These are phyloP conservation scores for Quercus gilva DNA, from an alignment of 306 rosid genomes.

Conservation along the genomic window DNA sequence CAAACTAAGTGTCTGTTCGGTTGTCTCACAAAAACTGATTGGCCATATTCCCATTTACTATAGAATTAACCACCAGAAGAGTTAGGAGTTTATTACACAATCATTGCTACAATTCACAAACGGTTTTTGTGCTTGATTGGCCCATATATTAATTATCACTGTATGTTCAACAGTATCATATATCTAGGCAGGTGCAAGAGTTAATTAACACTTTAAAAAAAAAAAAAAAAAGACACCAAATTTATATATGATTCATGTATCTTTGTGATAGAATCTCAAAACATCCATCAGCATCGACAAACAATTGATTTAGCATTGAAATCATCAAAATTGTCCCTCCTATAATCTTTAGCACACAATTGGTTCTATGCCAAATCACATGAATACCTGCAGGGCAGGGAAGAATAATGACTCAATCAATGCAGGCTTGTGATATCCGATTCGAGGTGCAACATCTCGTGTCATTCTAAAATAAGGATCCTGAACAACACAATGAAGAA, in stretches of 20 bases:
- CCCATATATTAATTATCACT: no score
- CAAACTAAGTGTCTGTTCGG: no score
- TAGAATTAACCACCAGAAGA: no score
- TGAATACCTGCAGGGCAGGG: constrained; percentile 92
- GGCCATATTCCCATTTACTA: no score
- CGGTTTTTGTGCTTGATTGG: no score
- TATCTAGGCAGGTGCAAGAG: neutral
- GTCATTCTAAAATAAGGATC: constrained; percentile 99
- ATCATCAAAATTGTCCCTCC: neutral
- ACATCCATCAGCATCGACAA: neutral
- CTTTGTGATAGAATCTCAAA: neutral
- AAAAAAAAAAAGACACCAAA: neutral
- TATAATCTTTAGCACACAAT: neutral
- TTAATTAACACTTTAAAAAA: neutral
- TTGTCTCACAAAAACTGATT: no score
- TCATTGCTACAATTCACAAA: no score
- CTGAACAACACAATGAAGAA: constrained; percentile 43
- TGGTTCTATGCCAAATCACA: neutral
- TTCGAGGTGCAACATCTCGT: constrained; percentile 86
- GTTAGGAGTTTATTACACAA: no score
- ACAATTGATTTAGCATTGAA: neutral
- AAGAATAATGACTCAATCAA: constrained; percentile 85
- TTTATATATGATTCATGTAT: neutral
- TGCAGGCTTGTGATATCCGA: constrained; percentile 83
- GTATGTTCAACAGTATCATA: neutral